Evolutionary conservation across 352 stramenopile species (phyloP), one percentile per base, ranked within the genome.

Genomic region (Globisporangium spinosum): DNA sequence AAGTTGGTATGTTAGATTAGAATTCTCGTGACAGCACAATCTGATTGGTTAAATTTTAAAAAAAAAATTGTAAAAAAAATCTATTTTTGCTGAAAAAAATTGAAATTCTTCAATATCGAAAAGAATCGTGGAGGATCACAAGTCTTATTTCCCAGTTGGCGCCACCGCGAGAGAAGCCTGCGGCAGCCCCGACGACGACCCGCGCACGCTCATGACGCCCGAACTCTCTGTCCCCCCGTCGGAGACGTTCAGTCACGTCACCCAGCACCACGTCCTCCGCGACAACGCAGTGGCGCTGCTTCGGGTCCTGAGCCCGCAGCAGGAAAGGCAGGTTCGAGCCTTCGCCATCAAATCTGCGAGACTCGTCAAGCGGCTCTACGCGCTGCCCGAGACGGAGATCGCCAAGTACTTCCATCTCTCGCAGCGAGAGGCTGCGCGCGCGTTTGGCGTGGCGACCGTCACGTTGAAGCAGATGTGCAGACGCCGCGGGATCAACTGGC

Each of bases 311-410:
- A 51, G 43, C 43, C 43, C 15, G 5, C 43, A 49, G 17, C 43
- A 49, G 43, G 13, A 22, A 17, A 49, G 17, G 15, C 43, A 49
- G 17, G 5, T 49, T 22, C 49, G 49, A n/a, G 17, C 9, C 20
- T 56, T 56, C 43, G 49, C 9, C 17, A 27, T 17, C 22, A 56
- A 7, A 35, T 29, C 53, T 27, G 54, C 8, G 15, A 59, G 7
- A n/a, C 15, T 40, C 15, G 23, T 34, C 27, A 60, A 60, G 54
- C 15, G 54, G 27, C 27, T 60, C 27, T 22, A 25, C 54, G 54
- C 54, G 17, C 10, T 60, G 54, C 27, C 54, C 27, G 54, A 60
- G 54, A 25, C 25, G 27, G 54, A 40, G 27, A 43, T 60, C 54
- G 27, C 27, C 54, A 60, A 60, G 17, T n/a, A 25, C 54, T 43